Conservation (phyloP, 495 filamentous ascomycete species). For the Penicillium lividum region DNA sequence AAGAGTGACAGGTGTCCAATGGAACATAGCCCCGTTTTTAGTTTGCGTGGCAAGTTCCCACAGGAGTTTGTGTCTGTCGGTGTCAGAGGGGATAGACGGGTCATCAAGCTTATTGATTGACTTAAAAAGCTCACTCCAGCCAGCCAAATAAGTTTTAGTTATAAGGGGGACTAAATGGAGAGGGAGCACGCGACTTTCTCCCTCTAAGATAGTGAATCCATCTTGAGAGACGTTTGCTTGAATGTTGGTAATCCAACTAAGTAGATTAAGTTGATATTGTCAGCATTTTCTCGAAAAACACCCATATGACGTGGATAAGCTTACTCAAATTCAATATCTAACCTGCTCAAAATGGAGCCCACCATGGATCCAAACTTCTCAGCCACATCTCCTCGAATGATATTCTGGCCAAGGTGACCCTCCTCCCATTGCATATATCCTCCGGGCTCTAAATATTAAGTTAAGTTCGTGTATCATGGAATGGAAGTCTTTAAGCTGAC, state of each 20-base stretch:
- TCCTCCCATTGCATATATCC: neutral
- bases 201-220: neutral
- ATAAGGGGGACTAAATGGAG: neutral
- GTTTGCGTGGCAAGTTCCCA: neutral
- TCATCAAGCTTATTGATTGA: neutral
- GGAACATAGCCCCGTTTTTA: neutral
- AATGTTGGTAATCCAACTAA: neutral
- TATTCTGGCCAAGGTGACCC: neutral
- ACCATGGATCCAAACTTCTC: neutral
- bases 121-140: neutral
- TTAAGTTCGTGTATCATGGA: neutral
- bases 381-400: neutral
- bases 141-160: neutral
- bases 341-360: neutral
- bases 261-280: neutral
- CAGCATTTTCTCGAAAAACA: neutral
- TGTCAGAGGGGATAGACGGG: neutral
- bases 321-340: neutral
- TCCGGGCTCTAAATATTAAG: neutral
- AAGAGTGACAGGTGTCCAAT: neutral
- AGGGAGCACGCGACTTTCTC: neutral
- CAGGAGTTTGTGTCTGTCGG: neutral
- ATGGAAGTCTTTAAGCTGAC: neutral
- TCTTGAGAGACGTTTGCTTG: neutral
- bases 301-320: neutral